Evolutionary conservation across 441 rosid genomes (phyloP).

Genomic region (Dalechampia spathulata): DNA sequence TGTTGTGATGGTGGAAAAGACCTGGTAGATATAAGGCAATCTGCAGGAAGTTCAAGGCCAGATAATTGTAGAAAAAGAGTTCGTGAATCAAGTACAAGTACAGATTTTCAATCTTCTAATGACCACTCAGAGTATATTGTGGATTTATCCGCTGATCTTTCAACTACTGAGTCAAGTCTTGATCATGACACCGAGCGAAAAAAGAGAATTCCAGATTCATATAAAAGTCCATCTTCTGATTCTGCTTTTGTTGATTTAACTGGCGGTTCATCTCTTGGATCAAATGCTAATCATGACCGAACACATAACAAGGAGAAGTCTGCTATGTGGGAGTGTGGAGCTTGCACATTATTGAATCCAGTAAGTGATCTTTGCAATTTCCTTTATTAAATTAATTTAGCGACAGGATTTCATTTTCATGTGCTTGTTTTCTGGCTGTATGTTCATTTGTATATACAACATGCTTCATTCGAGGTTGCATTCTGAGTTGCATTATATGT

Average conservation of each 20-base stretch:
- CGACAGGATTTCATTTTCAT: background rate
- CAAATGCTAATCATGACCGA: slow-evolving; percentile 17
- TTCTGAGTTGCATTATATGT: background rate
- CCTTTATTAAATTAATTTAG: background rate
- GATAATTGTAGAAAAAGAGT: slow-evolving; percentile 38
- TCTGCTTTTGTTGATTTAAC: slow-evolving; percentile 21
- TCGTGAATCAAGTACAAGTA: slow-evolving; percentile 18
- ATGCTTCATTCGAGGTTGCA: background rate
- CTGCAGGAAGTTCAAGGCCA: slow-evolving; percentile 13
- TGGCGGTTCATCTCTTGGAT: slow-evolving; percentile 16
- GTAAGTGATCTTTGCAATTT: slow-evolving; percentile 32
- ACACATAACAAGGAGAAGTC: slow-evolving; percentile 20
- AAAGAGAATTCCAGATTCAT: slow-evolving; percentile 21
- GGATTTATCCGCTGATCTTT: slow-evolving; percentile 34
- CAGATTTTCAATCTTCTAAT: slow-evolving; percentile 20
- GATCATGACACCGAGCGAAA: slow-evolving; percentile 17
- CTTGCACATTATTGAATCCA: slow-evolving; percentile 71
- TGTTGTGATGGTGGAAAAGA: slow-evolving; percentile 23
- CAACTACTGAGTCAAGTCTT: slow-evolving; percentile 13
- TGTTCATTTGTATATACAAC: background rate
- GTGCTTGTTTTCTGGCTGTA: background rate
- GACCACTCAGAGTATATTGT: slow-evolving; percentile 24
- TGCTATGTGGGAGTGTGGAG: slow-evolving; percentile 61
- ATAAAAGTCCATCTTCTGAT: slow-evolving; percentile 11
- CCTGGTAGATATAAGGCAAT: slow-evolving; percentile 12